Base-by-base conservation (phyloP, 2,329 filamentous ascomycete species). In the Macrophomina pseudophaseolina region DNA sequence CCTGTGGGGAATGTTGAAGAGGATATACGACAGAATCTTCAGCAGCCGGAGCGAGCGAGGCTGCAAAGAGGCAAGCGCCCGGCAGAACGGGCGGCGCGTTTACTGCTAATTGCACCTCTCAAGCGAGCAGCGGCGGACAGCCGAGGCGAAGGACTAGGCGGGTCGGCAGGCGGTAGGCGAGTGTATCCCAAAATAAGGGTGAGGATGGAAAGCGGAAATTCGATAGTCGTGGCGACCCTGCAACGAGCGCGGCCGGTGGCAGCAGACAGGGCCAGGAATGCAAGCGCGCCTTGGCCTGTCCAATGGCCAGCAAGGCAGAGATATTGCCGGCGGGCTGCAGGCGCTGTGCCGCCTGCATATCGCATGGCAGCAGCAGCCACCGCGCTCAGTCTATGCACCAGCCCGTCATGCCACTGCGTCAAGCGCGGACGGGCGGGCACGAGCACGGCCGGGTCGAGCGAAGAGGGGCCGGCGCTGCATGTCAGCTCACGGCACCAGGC, bases 221-320 rank as follows among this genome's bases (percentile, higher is more conserved):
- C 58, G 58, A 62, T 62, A 62, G 58, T 62, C 42, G 44, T 46
- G 14, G 28, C 12, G 9, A 32, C 40, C 42, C 28, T 60, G 56
- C 44, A 49, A 49, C 58, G 44, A 62, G 58, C 30, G 35, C 30
- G 58, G 58, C 44, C 49, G 58, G 58, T 62, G 58, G 14, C 40
- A 28, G 23, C 23, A 23, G 23, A 23, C 23, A 23, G 23, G 28
- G 3, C n/a, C 9, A n/a, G 28, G 33, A 2, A 7, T 23, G 56
- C 58, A 35, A 38, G 49, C 58, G 11, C 28, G 40, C 14, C 58
- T 44, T 60, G 46, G 56, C 40, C 56, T 38, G 12, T 3, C 38
- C 38, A 58, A 58, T 44, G 18, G 49, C 52, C 32, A 14, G 49
- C 16, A 14, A 9, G 16, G 52, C 52, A 38, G 52, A 4, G 38